Evolutionary conservation across 768 basidiomycete species (phyloP).

Genomic region (Phanerochaete carnosa): DNA sequence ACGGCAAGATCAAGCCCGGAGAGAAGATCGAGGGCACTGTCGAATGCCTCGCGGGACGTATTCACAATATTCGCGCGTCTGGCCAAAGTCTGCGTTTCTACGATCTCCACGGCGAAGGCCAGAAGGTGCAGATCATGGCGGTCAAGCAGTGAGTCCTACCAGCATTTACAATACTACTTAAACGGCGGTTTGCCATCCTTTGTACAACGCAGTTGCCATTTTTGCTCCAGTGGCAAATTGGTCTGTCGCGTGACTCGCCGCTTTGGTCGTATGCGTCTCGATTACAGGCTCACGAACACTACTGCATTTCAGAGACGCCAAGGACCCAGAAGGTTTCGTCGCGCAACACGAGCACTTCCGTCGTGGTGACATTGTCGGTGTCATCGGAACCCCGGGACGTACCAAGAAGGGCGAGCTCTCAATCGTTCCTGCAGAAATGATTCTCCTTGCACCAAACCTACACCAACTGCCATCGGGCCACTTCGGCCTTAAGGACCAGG

Average conservation of each 20-base stretch:
- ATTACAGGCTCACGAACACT: neutral
- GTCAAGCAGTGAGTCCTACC: constrained; percentile 61
- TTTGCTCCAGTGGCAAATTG: no score
- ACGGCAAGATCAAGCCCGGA: constrained; percentile 68
- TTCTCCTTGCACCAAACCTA: constrained; percentile 91
- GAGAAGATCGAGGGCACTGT: constrained; percentile 53
- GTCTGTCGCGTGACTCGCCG: neutral
- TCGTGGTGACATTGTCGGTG: constrained; percentile 95
- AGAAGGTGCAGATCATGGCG: constrained; percentile 95
- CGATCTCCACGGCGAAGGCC: constrained; percentile 89
- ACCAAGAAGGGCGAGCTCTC: constrained; percentile 96
- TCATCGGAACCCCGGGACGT: constrained; percentile 83
- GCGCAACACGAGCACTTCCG: constrained; percentile 82
- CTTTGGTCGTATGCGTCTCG: no score
- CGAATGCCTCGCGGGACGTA: constrained; percentile 82
- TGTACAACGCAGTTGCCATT: no score
- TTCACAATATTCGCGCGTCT: constrained; percentile 84
- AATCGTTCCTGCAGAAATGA: constrained; percentile 75
- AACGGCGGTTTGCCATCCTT: neutral
- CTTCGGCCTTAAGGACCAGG: constrained; percentile 95
- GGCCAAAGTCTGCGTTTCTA: constrained; percentile 90
- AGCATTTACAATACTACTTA: neutral
- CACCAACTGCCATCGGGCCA: constrained; percentile 92
- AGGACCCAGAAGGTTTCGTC: constrained; percentile 61
- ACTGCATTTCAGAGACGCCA: constrained; percentile 48